Percentiles rank a stretch among this genome's conserved stretches.
phyloP scores from a whole-genome alignment of 1,284 basidiomycete species.

The Apiotrichum veenhuisii region DNA sequence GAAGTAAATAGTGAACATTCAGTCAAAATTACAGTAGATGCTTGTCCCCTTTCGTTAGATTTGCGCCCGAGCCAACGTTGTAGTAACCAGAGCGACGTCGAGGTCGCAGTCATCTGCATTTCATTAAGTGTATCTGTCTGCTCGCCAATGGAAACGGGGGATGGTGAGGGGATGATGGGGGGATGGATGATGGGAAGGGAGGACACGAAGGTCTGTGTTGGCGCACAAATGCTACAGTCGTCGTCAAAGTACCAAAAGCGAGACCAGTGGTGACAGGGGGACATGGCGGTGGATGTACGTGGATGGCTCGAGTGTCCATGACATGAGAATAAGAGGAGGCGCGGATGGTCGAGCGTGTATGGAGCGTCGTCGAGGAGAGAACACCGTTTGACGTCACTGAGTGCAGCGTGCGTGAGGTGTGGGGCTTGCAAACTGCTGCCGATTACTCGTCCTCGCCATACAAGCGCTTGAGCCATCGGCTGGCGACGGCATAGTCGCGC shows the following conservation, averaged over 20 bases:
- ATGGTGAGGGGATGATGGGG: neutral
- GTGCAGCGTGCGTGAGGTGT: neutral
- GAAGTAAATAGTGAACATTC: neutral
- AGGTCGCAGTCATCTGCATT: slow-evolving; percentile 5
- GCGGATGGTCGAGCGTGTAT: neutral
- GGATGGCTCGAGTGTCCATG: neutral
- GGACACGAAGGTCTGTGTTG: neutral
- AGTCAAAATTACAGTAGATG: too few species aligned
- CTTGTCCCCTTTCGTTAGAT: neutral
- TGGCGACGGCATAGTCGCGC: slow-evolving; percentile 59
- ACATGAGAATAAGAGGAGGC: neutral
- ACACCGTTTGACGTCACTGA: neutral
- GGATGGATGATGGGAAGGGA: neutral
- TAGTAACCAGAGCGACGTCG: neutral
- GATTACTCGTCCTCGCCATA: slow-evolving; percentile 45
- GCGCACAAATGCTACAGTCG: slow-evolving; percentile 10
- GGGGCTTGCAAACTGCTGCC: neutral
- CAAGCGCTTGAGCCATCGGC: slow-evolving; percentile 56
- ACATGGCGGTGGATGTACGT: neutral
- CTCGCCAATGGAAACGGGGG: neutral
- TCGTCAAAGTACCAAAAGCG: slow-evolving; percentile 1
- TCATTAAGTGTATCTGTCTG: neutral
- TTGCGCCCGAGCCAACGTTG: neutral
- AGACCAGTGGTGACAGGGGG: neutral
- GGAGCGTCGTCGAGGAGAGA: neutral